Evolutionary conservation across 2,329 filamentous ascomycete genomes (phyloP), one percentile per base, ranked within the genome.

Genomic region (Cadophora sp.): DNA sequence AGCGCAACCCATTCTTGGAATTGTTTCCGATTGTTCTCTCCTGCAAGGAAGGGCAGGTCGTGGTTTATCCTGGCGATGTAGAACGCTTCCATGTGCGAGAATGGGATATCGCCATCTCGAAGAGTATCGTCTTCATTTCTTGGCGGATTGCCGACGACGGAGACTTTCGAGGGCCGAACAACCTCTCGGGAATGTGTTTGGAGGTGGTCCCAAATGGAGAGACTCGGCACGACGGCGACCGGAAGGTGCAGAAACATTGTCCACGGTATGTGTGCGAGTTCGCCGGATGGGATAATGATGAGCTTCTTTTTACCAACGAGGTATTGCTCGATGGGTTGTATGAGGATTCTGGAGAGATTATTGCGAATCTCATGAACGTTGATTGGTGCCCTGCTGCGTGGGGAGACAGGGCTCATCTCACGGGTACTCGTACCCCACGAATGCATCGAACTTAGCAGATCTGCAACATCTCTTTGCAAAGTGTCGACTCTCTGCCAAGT

Each of bases 181-280:
- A 37, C 34, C 27, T 51, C 46, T 2, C 61, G 61, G n/a, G 61
- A 53, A 29, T 63, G 61, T 14, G 61, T 63, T 9, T 53, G 46
- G 14, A 63, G 61, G 24, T 63, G 61, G 14, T 63, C 61, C 61
- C 61, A 63, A 27, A 63, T 63, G 3, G 61, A 63, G 27, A 63
- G 61, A 22, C 61, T 63, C 2, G 61, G 61, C 27, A 63, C 61
- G 7, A 63, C 50, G 6, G 61, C 27, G 3, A 63, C 61, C 11
- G 61, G 61, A 7, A 53, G 27, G 19, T 51, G 22, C 22, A 63
- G 43, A 16, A 63, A 40, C 50, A 63, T 63, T 29, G 61, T 34
- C 61, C 61, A 63, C 5, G 61, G 61, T 8, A 63, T 48, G 37
- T 63, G 61, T 26, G 50, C 61, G 1, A 63, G 29, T 29, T 63